Percentiles rank a stretch among this genome's conserved stretches.
Evolutionary conservation across 23 red algal genomes (phyloP).

Genomic region (Gracilariopsis chorda): DNA sequence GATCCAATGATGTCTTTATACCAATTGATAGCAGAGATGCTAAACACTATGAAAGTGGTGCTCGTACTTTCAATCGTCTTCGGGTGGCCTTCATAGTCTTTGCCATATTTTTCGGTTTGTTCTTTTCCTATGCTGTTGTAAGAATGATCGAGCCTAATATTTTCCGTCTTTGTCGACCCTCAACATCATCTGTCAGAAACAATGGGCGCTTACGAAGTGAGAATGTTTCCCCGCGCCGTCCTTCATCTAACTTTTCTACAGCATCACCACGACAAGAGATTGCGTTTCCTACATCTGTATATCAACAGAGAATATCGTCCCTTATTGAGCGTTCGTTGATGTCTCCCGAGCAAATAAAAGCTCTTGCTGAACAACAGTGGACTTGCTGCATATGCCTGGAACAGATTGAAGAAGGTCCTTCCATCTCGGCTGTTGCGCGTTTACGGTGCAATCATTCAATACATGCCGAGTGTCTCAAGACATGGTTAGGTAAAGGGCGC

Average conservation of each 20-base stretch:
- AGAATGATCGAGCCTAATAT: background rate
- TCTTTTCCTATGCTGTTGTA: background rate
- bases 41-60: background rate
- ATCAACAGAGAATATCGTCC: background rate
- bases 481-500: constrained; percentile 42
- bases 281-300: background rate
- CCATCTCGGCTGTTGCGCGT: background rate
- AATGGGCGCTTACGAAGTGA: background rate
- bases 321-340: constrained; percentile 10
- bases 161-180: background rate
- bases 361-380: constrained; percentile 8
- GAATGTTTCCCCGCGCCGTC: background rate
- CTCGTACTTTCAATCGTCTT: background rate
- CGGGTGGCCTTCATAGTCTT: background rate
- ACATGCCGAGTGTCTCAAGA: constrained; percentile 49
- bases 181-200: background rate
- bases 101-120: background rate
- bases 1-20: background rate
- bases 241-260: constrained; percentile 3
- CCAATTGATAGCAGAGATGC: background rate
- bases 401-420: background rate
- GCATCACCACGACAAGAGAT: background rate
- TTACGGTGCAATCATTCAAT: constrained; percentile 29
- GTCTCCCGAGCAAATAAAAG: background rate
- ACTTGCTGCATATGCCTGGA: constrained; percentile 58